Base-by-base conservation (phyloP, 2,329 filamentous ascomycete species). In the Sarocladiaceae sp. region DNA sequence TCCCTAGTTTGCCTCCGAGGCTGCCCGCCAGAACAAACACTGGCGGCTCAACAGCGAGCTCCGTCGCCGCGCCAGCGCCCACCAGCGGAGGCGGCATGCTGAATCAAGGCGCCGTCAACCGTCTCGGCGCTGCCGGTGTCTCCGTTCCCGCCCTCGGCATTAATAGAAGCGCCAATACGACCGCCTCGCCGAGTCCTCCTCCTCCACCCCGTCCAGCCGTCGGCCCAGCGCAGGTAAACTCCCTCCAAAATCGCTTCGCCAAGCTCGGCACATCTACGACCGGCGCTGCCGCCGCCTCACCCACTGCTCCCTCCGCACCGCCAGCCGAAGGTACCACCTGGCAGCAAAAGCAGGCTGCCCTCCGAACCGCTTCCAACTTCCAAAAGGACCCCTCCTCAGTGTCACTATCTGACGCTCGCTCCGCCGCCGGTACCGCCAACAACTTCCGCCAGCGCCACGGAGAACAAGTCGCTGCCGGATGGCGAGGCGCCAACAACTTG, bases 131-230 rank as follows among this genome's bases (percentile, higher is more conserved):
- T 29, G 82, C 86, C 1, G 89, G 89, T 1, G 72, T 95, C 5
- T 85, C 82, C 0, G 87, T 95, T 0, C 83, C 88, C 1, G 84
- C 76, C 0, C 69, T 95, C 3, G 85, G 85, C 4, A 94, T 95
- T 48, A 54, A 57, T 52, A 53, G 58, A 50, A 46, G 60, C 57
- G 40, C 58, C 50, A 15, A 15, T 4, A 19, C 6, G n/a, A 49
- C 53, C 45, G 48, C 55, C 33, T 47, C 52, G 33, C 53, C 58
- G 47, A 51, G 57, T 43, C 57, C 48, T 4, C 42, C 54, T 39
- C 49, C 54, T 21, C 50, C 55, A 41, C 57, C 58, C 21, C 54
- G 53, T 41, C 49, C 53, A 6, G 31, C 50, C 40, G 37, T 55
- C 50, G 26, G 50, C 51, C 33, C 53, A 45, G 27, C 50, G 47